phyloP scores from a whole-genome alignment of 805 yeast genomes.

The Metschnikowia picachoensis region DNA sequence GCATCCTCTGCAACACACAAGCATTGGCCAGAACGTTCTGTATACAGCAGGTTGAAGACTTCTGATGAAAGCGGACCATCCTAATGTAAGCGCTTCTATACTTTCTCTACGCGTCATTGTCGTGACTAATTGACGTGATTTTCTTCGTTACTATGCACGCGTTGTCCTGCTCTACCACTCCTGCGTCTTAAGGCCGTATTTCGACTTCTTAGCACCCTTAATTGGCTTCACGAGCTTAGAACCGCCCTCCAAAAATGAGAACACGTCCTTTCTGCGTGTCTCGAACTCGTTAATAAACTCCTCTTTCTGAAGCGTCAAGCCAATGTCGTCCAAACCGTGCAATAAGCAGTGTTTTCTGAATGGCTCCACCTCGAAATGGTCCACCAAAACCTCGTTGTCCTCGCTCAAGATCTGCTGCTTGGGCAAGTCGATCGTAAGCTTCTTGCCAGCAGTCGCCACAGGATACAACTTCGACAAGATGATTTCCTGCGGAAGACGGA shows the following conservation, averaged over 20 bases:
- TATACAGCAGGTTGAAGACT: conserved; percentile 15
- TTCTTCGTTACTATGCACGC: too few relatives aligned
- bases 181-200: conserved; percentile 63
- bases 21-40: conserved; percentile 4
- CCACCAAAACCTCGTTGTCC: conserved; percentile 58
- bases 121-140: too few relatives aligned
- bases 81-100: conserved; percentile 7
- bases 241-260: conserved; percentile 92
- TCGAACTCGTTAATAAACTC: conserved; percentile 71
- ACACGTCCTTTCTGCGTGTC: conserved; percentile 67
- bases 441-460: conserved; percentile 67
- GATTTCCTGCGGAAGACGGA: conserved; percentile 77
- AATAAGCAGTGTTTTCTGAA: conserved; percentile 94
- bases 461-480: conserved; percentile 74
- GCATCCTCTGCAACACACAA: conserved; percentile 14
- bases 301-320: conserved; percentile 89
- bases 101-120: too few relatives aligned
- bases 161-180: conserved; percentile 54
- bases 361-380: conserved; percentile 79
- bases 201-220: conserved; percentile 63
- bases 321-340: conserved; percentile 96
- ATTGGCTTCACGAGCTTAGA: conserved; percentile 63
- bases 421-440: conserved; percentile 78
- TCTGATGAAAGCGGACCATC: conserved; percentile 16
- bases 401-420: conserved; percentile 76